Conservation (phyloP, 345 rosid genomes). For the Atalantia buxifolia region DNA sequence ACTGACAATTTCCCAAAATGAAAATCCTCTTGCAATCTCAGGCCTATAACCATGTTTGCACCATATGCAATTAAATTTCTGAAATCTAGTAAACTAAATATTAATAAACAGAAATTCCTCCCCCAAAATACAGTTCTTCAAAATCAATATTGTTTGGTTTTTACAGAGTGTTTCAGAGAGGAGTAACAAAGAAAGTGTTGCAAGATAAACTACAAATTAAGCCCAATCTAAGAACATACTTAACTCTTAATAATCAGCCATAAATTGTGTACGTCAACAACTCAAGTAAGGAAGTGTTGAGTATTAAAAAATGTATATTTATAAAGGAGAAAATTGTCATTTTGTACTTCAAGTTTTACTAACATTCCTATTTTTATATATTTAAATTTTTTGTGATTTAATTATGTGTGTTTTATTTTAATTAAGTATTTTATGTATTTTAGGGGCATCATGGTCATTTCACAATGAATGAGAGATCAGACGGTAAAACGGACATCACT, state of each 20-base stretch:
- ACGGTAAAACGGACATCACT: too few relatives aligned
- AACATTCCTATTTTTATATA: too few relatives aligned
- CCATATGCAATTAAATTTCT: background rate
- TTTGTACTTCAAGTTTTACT: too few relatives aligned
- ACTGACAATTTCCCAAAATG: too few relatives aligned
- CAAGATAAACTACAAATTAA: background rate
- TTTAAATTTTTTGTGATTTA: too few relatives aligned
- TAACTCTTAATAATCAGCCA: background rate
- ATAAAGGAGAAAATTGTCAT: too few relatives aligned
- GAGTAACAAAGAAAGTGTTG: background rate
- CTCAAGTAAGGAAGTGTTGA: background rate
- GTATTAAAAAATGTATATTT: too few relatives aligned
- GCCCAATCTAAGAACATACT: background rate
- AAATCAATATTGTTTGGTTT: background rate
- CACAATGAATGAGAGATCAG: too few relatives aligned
- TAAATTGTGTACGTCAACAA: constrained; percentile 6
- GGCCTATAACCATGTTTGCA: background rate
- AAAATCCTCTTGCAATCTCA: background rate
- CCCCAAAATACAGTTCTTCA: background rate
- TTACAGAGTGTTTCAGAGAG: background rate
- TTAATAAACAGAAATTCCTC: too few relatives aligned
- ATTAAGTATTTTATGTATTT: too few relatives aligned
- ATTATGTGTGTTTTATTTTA: too few relatives aligned
- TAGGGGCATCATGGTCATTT: too few relatives aligned
- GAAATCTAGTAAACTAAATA: background rate